These are phyloP conservation scores for Daldinia sp. DNA, from an alignment of 2,329 filamentous ascomycete species.

Conservation along the genomic window DNA sequence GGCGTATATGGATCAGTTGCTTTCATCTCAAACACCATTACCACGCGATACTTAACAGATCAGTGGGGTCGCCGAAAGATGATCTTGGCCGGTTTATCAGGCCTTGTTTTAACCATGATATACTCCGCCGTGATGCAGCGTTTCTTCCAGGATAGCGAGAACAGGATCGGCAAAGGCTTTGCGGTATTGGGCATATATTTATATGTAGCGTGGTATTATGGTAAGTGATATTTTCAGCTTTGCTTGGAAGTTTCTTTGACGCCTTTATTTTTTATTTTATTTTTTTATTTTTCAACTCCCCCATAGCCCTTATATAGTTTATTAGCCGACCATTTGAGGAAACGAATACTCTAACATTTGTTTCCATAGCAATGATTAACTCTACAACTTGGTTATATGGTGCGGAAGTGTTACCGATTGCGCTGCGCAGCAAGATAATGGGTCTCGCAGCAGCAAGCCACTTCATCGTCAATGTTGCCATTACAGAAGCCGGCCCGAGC, in stretches of 20 bases:
- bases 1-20: constrained; percentile 63
- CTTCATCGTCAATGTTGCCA: constrained; percentile 63
- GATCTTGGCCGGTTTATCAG: constrained; percentile 61
- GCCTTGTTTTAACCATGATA: constrained; percentile 64
- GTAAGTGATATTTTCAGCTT: not conserved
- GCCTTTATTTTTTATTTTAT: too few species aligned
- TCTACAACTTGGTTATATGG: constrained; percentile 64
- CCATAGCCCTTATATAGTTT: not conserved
- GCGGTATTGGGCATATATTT: constrained; percentile 67
- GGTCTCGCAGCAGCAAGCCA: constrained; percentile 61
- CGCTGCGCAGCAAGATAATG: constrained; percentile 63
- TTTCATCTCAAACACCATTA: constrained; percentile 58
- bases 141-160: constrained; percentile 63
- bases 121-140: constrained; percentile 67
- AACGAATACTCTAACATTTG: not conserved
- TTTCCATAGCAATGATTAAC: constrained; percentile 54
- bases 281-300: not conserved
- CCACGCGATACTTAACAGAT: constrained; percentile 61
- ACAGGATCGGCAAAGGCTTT: constrained; percentile 65
- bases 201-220: constrained; percentile 62
- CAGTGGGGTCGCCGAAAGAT: constrained; percentile 69
- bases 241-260: too few species aligned
- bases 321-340: too few species aligned
- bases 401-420: constrained; percentile 62
- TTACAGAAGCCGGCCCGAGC: constrained; percentile 63